Conservation (phyloP, 805 yeast species). For the Wickerhamiella dianesei region DNA sequence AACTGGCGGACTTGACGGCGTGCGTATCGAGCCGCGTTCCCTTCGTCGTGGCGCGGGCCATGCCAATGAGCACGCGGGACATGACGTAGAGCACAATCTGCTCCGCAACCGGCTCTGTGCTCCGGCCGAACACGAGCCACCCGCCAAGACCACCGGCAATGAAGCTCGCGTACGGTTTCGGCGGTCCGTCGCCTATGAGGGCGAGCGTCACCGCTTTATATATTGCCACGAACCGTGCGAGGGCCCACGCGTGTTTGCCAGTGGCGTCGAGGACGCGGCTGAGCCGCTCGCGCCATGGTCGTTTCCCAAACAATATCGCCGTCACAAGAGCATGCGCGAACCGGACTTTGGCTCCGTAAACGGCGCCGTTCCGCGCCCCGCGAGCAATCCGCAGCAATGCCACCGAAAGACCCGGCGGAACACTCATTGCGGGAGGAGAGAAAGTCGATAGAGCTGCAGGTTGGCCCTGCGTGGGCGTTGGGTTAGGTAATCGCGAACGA, state of each 20-base stretch:
- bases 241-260: constrained; percentile 39
- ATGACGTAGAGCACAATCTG: constrained; percentile 65
- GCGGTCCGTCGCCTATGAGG: constrained; percentile 8
- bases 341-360: constrained; percentile 49
- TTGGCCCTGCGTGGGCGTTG: no score
- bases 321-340: constrained; percentile 55
- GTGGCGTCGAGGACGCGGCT: constrained; percentile 39
- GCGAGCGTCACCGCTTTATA: constrained; percentile 30
- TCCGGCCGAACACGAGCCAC: constrained; percentile 28
- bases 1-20: constrained; percentile 27
- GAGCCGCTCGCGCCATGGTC: constrained; percentile 32
- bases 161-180: constrained; percentile 18
- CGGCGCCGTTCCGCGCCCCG: constrained; percentile 36
- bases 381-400: constrained; percentile 15
- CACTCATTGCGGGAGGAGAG: no score
- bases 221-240: constrained; percentile 43
- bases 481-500: no score
- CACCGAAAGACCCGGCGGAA: constrained; percentile 2
- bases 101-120: constrained; percentile 39
- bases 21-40: constrained; percentile 9
- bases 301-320: constrained; percentile 40
- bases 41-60: constrained; percentile 24
- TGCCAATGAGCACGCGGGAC: constrained; percentile 51
- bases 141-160: constrained; percentile 32
- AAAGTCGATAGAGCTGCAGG: no score